Evolutionary conservation across 2,329 filamentous ascomycete species (phyloP).

Genomic region (Cercospora citrullina): DNA sequence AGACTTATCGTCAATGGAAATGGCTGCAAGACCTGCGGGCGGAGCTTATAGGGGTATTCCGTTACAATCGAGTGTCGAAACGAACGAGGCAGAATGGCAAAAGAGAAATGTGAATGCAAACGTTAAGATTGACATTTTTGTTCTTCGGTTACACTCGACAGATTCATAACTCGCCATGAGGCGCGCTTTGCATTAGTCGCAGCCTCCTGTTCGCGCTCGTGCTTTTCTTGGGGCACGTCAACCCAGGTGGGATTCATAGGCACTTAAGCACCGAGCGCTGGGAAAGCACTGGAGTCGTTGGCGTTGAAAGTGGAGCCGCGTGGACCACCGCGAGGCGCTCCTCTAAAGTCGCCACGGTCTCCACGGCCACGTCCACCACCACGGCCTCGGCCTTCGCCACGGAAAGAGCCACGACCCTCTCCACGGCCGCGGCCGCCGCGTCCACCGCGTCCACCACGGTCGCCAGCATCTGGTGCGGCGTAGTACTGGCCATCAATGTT

Average conservation of each 20-base stretch:
- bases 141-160: constrained; percentile 5
- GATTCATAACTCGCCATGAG: constrained; percentile 1
- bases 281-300: constrained; percentile 39
- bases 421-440: constrained; percentile 46
- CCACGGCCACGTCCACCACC: constrained; percentile 37
- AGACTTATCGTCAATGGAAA: too few species aligned
- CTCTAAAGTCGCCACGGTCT: constrained; percentile 40
- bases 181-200: constrained; percentile 1
- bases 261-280: constrained; percentile 35
- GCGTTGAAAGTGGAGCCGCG: constrained; percentile 37
- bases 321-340: constrained; percentile 29
- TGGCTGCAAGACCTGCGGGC: too few species aligned
- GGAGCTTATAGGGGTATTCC: too few species aligned
- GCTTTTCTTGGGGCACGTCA: constrained; percentile 9
- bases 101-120: not conserved
- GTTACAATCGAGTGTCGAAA: not conserved
- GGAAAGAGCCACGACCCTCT: constrained; percentile 43
- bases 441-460: constrained; percentile 57
- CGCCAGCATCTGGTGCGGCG: constrained; percentile 57
- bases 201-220: not conserved
- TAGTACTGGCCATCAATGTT: constrained; percentile 76
- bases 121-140: constrained; percentile 8
- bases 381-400: constrained; percentile 47
- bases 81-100: not conserved
- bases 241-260: constrained; percentile 1